phyloP scores from a whole-genome alignment of 1,284 basidiomycete species.

The Leccinum laetum region DNA sequence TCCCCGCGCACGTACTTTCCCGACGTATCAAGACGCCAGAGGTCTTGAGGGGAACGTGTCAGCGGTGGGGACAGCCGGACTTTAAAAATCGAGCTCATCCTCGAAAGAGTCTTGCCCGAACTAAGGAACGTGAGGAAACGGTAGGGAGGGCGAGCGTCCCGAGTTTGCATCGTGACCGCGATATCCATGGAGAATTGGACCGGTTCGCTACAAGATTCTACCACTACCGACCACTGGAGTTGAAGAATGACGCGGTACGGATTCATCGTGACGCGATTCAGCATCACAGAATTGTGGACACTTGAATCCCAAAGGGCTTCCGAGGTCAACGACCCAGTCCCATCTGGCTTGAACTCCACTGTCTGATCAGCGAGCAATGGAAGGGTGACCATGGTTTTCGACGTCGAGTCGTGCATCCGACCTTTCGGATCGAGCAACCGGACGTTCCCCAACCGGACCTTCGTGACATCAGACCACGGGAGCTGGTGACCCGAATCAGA shows the following conservation, averaged over 20 bases:
- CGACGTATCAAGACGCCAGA: conserved; percentile 95
- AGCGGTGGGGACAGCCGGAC: conserved; percentile 83
- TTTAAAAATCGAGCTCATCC: conserved; percentile 80
- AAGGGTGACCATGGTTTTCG: conserved; percentile 67
- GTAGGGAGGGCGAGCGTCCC: conserved; percentile 85
- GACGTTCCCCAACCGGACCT: conserved; percentile 80
- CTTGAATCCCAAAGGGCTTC: conserved; percentile 93
- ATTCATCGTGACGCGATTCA: conserved; percentile 82
- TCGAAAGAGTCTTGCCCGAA: conserved; percentile 70
- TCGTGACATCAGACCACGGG: conserved; percentile 81
- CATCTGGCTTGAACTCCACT: conserved; percentile 79
- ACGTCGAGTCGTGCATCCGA: conserved; percentile 72
- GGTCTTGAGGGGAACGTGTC: conserved; percentile 84
- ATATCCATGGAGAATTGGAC: conserved; percentile 88
- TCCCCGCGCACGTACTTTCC: conserved; percentile 94
- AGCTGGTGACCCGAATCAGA: conserved; percentile 91
- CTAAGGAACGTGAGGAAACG: conserved; percentile 76
- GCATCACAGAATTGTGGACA: conserved; percentile 82
- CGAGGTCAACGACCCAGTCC: conserved; percentile 70
- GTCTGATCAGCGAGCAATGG: conserved; percentile 73
- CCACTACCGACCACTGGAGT: conserved; percentile 74
- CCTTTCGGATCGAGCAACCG: conserved; percentile 87
- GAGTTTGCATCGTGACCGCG: conserved; percentile 81
- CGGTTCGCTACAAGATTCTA: conserved; percentile 84
- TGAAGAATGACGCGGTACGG: conserved; percentile 83